A percentile compares a stretch with the other conserved stretches of the same genome.
Evolutionary conservation across 129 eudicot species (phyloP).

Genomic region (Arctium lappa): DNA sequence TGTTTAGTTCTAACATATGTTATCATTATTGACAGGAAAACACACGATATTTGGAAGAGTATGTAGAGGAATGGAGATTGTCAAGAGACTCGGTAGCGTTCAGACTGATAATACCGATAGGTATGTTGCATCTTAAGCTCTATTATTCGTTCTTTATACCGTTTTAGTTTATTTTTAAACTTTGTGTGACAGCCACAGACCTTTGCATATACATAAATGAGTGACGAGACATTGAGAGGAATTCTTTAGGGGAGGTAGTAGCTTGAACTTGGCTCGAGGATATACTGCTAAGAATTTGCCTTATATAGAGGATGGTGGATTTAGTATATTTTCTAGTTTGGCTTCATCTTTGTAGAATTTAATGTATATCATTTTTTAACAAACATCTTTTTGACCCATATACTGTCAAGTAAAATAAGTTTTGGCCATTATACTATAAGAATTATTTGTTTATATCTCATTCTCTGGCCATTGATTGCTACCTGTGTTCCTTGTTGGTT

Average conservation of each 20-base stretch:
- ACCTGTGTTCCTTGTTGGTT: neutral
- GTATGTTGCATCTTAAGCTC: slow-evolving; percentile 33
- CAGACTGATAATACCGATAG: slow-evolving; percentile 93
- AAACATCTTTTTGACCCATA: neutral
- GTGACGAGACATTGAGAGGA: neutral
- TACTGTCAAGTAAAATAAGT: neutral
- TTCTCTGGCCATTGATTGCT: neutral
- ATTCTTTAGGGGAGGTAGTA: neutral
- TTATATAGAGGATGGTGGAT: neutral
- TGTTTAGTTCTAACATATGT: neutral
- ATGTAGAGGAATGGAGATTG: slow-evolving; percentile 92
- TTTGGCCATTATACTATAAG: neutral
- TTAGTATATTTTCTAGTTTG: neutral
- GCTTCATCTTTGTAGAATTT: neutral
- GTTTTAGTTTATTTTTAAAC: neutral
- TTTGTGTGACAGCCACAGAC: neutral
- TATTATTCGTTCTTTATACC: neutral
- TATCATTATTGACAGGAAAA: slow-evolving; percentile 55
- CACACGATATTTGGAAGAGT: slow-evolving; percentile 99
- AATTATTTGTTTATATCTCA: neutral
- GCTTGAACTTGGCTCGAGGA: neutral
- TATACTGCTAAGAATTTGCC: neutral
- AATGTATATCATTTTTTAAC: neutral
- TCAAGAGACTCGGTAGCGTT: slow-evolving; percentile 96
- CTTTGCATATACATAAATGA: neutral